Base-by-base conservation (phyloP, 176 grass and related monocot genomes). In the Raddia distichophylla region DNA sequence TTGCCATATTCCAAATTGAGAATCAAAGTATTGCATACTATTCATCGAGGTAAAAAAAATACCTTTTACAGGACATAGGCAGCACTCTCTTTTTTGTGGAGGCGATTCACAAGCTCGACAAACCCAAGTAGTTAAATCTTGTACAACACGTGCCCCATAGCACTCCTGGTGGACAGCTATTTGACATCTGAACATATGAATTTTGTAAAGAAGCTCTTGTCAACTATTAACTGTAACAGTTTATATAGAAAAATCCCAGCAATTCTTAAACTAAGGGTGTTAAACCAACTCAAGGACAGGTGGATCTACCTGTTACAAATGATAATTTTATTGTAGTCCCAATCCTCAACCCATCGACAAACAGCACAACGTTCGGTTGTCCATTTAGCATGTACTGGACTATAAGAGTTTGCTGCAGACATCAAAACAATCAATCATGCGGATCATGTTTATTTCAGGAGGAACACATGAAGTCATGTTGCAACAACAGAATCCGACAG, bases 321-420 rank as follows among this genome's bases (percentile, higher is more conserved):
- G 20, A 99, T 99, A 67, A 99, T 95, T 88, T 99, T 95, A 57
- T 99, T 99, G 81, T 95, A 93, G 72, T 99, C 96, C 96, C 96
- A 99, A 73, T 99, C 96, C 77, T 95, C 92, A 88, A 99, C 87
- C 96, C 96, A 95, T 75, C 96, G 80, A 74, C 96, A 99, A 83
- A 99, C 86, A 66, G 96, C 92, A 80, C 96, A 98, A 50, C 86
- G 84, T 84, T 98, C 96, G 49, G 96, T 98, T 83, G 90, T 93
- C 96, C 96, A 98, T 89, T 92, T 98, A 80, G 78, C 88, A 76
- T 81, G 74, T 14, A 98, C 84, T 80, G 96, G 90, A 78, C 72
- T 86, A 60, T 93, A 98, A 75, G 90, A 49, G 82, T 91, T 91
- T 91, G 87, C 82, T 91, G 77, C 71, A 82, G 49, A 63, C 56